Conservation (phyloP, 352 stramenopile species). For the Pilasporangium apinafurcum region DNA sequence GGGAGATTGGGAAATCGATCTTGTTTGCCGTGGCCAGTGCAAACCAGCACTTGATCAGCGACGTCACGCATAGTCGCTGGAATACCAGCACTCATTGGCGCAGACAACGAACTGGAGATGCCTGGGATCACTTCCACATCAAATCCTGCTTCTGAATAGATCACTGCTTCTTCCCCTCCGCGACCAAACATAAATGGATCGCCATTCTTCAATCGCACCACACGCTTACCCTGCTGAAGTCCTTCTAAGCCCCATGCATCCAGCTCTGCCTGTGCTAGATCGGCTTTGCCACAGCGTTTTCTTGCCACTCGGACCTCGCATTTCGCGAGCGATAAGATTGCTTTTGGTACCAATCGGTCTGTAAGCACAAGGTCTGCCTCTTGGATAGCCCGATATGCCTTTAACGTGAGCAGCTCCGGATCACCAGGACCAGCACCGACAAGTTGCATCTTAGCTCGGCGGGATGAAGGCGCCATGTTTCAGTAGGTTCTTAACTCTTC, state of each 20-base stretch:
- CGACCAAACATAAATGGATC: constrained; percentile 97
- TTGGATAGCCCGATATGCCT: constrained; percentile 80
- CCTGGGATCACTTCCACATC: constrained; percentile 87
- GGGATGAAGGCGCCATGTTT: background rate
- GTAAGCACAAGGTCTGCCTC: constrained; percentile 90
- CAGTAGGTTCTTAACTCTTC: too few species aligned
- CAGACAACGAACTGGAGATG: constrained; percentile 94
- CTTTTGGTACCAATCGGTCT: constrained; percentile 89
- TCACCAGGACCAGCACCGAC: constrained; percentile 92
- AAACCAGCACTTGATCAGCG: constrained; percentile 90
- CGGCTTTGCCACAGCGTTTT: constrained; percentile 93
- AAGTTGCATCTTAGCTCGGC: constrained; percentile 54
- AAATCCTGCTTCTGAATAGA: constrained; percentile 71
- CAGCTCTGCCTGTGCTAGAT: constrained; percentile 91
- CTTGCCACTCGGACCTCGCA: constrained; percentile 89
- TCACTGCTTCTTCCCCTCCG: constrained; percentile 90
- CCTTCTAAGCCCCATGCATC: constrained; percentile 91
- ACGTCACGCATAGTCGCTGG: constrained; percentile 94
- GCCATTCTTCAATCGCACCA: constrained; percentile 96
- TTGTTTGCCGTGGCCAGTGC: constrained; percentile 93
- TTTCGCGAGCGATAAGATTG: constrained; percentile 87
- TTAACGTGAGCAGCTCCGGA: constrained; percentile 93
- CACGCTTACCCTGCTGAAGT: constrained; percentile 82
- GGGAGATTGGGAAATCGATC: constrained; percentile 90
- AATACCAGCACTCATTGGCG: constrained; percentile 91